phyloP scores from a whole-genome alignment of 225 moss, liverwort and hornwort species.

The Thuidium tamariscinum region DNA sequence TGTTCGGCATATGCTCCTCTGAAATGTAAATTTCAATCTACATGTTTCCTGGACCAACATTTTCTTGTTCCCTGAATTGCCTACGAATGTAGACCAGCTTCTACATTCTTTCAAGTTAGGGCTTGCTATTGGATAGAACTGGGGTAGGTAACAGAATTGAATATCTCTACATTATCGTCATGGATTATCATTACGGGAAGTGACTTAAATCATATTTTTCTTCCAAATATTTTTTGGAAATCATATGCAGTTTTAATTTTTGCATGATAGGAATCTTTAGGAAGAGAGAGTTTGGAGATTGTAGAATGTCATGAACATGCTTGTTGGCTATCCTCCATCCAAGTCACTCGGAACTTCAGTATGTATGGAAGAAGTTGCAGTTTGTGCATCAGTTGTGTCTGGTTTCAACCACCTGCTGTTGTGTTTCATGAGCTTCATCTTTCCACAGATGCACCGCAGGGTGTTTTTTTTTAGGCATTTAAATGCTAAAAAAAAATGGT shows the following conservation, averaged over 20 bases:
- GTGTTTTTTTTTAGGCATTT: too few species aligned
- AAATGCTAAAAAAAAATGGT: too few species aligned
- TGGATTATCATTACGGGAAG: not conserved
- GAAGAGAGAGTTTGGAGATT: not conserved
- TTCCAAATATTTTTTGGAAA: not conserved
- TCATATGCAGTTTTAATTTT: not conserved
- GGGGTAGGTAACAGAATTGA: not conserved
- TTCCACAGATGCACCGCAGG: not conserved
- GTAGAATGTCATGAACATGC: not conserved
- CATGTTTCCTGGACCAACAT: not conserved
- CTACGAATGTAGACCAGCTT: not conserved
- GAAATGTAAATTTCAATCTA: not conserved
- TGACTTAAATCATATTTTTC: not conserved
- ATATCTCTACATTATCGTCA: not conserved
- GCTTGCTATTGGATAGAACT: not conserved
- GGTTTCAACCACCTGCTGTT: not conserved
- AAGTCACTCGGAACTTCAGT: not conserved
- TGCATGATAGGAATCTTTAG: not conserved
- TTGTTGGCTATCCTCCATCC: not conserved
- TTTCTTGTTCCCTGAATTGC: not conserved
- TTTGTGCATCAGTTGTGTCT: not conserved
- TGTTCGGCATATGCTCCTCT: not conserved
- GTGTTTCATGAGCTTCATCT: not conserved
- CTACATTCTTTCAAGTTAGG: not conserved
- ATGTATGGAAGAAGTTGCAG: not conserved